Conservation (phyloP, 2,329 filamentous ascomycete genomes). For the Paraphoma sp. region DNA sequence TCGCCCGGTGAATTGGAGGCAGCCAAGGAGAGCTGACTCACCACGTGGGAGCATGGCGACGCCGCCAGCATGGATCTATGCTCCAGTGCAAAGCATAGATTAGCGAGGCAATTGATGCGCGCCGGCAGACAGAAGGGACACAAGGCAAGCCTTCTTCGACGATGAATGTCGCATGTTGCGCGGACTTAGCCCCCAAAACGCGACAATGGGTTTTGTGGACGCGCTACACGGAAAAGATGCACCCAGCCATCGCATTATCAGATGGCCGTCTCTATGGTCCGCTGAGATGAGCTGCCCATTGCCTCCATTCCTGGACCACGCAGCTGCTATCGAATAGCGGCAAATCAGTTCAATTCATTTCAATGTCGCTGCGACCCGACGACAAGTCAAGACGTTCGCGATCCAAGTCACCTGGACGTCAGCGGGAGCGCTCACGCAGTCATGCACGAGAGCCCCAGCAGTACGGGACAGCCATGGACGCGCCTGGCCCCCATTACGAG, state of each 20-base stretch:
- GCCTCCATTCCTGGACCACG: not conserved
- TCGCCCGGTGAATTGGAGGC: not conserved
- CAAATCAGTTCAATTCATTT: not conserved
- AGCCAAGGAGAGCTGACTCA: not conserved
- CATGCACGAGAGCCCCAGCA: constrained; percentile 46
- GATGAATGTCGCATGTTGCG: too few relatives aligned
- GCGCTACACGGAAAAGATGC: constrained; percentile 16
- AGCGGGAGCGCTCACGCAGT: constrained; percentile 50
- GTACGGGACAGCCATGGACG: constrained; percentile 35
- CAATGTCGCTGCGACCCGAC: constrained; percentile 52
- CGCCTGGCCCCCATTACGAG: constrained; percentile 48
- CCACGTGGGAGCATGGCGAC: not conserved
- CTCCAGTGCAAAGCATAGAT: too few relatives aligned
- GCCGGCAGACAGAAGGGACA: too few relatives aligned
- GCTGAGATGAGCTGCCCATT: not conserved
- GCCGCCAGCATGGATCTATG: not conserved
- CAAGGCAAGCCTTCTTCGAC: too few relatives aligned
- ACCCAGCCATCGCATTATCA: constrained; percentile 27
- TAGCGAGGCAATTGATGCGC: too few relatives aligned
- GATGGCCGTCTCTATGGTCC: not conserved
- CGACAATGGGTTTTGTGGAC: not conserved
- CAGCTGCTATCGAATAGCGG: not conserved
- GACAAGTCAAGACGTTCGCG: constrained; percentile 50
- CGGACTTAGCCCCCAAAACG: constrained; percentile 18
- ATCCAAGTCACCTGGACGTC: constrained; percentile 51